phyloP scores from a whole-genome alignment of 129 eudicot species.

The Glebionis coronaria region DNA sequence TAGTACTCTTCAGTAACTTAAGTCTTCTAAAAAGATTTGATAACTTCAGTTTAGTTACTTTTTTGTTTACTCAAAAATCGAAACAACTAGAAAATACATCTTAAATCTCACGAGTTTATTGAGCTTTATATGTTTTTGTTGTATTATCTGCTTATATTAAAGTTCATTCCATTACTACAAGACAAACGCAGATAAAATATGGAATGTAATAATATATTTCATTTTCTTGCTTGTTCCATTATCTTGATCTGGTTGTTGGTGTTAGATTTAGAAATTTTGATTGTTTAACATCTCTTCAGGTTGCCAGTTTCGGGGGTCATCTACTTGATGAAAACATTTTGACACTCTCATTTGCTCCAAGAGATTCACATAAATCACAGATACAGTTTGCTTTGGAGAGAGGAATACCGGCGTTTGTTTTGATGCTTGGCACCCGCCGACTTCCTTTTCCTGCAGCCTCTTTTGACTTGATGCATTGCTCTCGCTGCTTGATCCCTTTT shows the following conservation, averaged over 20 bases:
- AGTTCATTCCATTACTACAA: neutral
- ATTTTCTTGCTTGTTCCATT: neutral
- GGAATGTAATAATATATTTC: slow-evolving; percentile 6
- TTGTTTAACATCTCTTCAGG: slow-evolving; percentile 42
- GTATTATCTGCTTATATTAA: neutral
- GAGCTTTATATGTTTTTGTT: neutral
- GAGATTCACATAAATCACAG: slow-evolving; percentile 97
- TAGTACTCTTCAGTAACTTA: neutral
- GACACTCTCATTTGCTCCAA: slow-evolving; percentile 94
- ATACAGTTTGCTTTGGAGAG: slow-evolving; percentile 96
- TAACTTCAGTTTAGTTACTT: too few relatives aligned
- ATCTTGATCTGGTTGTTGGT: neutral
- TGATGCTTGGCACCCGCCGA: slow-evolving; percentile 96
- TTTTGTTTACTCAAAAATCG: too few relatives aligned
- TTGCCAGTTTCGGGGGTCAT: slow-evolving; percentile 97
- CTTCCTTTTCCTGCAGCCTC: slow-evolving; percentile 91
- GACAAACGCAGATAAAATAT: neutral
- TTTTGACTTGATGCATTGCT: slow-evolving; percentile 91
- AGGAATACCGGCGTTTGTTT: slow-evolving; percentile 93
- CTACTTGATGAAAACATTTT: slow-evolving; percentile 69
- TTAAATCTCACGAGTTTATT: neutral
- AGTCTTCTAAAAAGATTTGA: too few relatives aligned
- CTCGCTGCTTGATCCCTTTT: slow-evolving; percentile 93
- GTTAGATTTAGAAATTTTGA: neutral
- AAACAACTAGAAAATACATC: neutral